phyloP scores from a whole-genome alignment of 2,329 filamentous ascomycete species.

The Colletotrichum scovillei region DNA sequence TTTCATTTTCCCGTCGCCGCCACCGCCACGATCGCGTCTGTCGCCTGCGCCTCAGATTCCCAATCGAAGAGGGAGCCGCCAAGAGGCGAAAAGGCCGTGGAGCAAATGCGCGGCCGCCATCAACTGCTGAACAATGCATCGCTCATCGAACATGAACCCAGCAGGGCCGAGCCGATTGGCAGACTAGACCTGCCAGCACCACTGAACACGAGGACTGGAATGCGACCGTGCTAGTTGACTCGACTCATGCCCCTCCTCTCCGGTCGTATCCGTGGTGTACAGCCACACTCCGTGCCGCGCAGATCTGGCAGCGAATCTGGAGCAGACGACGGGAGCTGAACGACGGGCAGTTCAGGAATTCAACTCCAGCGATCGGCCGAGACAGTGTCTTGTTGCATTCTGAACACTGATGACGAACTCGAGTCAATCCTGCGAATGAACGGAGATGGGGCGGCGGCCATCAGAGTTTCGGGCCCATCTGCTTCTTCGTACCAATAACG shows the following conservation, averaged over 20 bases:
- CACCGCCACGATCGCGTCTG: background rate
- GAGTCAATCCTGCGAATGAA: background rate
- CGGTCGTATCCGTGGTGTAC: constrained; percentile 9
- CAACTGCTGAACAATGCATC: no score
- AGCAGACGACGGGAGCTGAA: background rate
- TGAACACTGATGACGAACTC: constrained; percentile 22
- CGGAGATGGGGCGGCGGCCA: background rate
- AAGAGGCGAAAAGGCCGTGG: background rate
- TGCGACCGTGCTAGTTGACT: constrained; percentile 7
- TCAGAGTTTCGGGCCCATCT: background rate
- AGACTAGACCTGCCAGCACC: background rate
- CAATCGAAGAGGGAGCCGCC: background rate
- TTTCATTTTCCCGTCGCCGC: background rate
- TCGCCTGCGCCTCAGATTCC: background rate
- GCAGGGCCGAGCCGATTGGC: background rate
- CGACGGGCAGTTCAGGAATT: background rate
- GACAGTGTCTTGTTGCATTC: constrained; percentile 29
- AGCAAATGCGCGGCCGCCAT: background rate
- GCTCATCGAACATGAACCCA: background rate
- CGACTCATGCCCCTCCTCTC: background rate
- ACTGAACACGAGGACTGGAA: background rate
- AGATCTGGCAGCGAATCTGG: background rate
- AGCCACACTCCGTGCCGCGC: constrained; percentile 4
- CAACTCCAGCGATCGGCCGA: background rate
- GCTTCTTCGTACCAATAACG: background rate